Percentiles rank a stretch among this genome's conserved stretches.
These are phyloP conservation scores for Citrullus colocynthis DNA, from an alignment of 306 rosid genomes.

Conservation along the genomic window DNA sequence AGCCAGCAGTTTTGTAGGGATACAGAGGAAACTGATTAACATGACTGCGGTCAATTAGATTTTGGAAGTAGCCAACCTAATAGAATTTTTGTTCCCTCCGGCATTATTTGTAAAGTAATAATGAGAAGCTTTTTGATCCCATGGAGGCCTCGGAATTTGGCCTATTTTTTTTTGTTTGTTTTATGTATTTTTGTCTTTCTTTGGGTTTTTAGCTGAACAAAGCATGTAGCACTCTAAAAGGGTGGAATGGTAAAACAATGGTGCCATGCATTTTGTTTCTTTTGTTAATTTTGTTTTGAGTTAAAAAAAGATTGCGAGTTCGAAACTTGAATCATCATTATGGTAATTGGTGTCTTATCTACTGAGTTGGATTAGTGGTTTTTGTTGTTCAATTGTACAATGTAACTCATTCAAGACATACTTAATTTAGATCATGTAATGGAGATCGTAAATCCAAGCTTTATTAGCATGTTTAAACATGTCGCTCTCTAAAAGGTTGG, in stretches of 20 bases:
- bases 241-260: background rate
- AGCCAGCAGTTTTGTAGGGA: constrained; percentile 57
- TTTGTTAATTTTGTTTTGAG: no score
- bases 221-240: background rate
- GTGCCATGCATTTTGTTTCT: background rate
- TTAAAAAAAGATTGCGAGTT: no score
- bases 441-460: no score
- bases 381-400: background rate
- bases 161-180: no score
- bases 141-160: no score
- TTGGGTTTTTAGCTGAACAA: background rate
- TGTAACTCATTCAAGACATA: background rate
- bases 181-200: background rate
- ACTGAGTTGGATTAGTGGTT: no score
- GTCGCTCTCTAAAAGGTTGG: no score
- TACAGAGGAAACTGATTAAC: constrained; percentile 12
- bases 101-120: background rate
- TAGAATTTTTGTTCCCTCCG: background rate
- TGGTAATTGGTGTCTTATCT: no score
- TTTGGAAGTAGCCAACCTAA: background rate
- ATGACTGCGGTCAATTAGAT: background rate
- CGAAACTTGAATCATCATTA: no score
- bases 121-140: background rate
- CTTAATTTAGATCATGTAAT: no score
- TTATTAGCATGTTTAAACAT: no score